Evolutionary conservation across 208 protist genomes (phyloP), one percentile per base, ranked within the genome.

Genomic region (Leishmania gerbilli): DNA sequence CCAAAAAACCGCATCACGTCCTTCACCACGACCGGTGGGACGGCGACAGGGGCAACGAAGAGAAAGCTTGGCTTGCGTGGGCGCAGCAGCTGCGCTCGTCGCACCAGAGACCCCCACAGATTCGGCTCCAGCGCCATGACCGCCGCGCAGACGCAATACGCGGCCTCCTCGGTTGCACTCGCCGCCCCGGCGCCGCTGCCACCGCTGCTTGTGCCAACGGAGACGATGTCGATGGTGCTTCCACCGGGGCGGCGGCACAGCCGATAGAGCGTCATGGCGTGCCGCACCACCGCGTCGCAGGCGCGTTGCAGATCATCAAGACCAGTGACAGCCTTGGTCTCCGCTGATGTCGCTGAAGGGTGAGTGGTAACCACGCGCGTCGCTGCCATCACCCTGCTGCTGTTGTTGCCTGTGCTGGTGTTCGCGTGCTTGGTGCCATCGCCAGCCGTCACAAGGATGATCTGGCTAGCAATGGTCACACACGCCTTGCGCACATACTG

Each of bases 211-310:
- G 49, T 72, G 37, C 68, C 37, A 77, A 45, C 55, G 65, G 69
- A 74, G 77, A 74, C 79, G 51, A 90, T 87, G 60, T 74, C 69
- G 71, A 84, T 68, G 21, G 67, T 79, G 49, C 81, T 45, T 1
- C 90, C 76, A 34, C 87, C 77, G 8, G 72, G 87, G 34, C 84
- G 87, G 37, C 79, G 84, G 58, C 92, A 95, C 37, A 95, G 85
- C 45, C 92, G 90, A 64, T 95, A 92, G 4, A 93, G 81, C 40
- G 90, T 83, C 86, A 95, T 91, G 31, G 87, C 87, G 62, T 83
- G 85, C 62, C 72, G 80, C 72, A 80, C 82, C 49, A 81, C 79
- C 42, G 76, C 76, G 47, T 81, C 87, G 76, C 56, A 71, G 71
- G 74, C 84, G 45, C 77, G 85, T 7, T 71, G 83, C 56, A 76